phyloP scores from a whole-genome alignment of 1,284 basidiomycete genomes.

The Trichosporon asahii region DNA sequence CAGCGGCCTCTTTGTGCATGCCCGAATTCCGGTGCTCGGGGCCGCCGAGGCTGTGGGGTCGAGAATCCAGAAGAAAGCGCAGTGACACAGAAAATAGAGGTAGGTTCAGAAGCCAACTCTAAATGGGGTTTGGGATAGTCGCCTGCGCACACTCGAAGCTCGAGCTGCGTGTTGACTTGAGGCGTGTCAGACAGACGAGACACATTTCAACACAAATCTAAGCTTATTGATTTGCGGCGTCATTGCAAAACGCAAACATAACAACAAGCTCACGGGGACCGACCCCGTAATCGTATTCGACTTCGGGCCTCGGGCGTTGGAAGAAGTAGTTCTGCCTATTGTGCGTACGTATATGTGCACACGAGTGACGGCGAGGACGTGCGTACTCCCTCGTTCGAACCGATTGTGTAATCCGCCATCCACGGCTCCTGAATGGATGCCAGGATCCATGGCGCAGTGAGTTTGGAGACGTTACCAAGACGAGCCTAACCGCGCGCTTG shows the following conservation, averaged over 20 bases:
- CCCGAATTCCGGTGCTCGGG: not conserved
- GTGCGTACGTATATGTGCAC: not conserved
- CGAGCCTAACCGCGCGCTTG: not conserved
- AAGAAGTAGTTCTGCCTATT: not conserved
- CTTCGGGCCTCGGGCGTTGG: not conserved
- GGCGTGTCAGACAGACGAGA: not conserved
- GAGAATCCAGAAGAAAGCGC: not conserved
- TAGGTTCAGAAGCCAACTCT: slow-evolving; percentile 1
- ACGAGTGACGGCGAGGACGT: not conserved
- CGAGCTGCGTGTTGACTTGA: not conserved
- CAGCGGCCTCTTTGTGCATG: not conserved
- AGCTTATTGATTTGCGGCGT: not conserved
- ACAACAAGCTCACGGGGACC: slow-evolving; percentile 1
- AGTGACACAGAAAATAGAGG: not conserved
- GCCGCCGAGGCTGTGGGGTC: not conserved
- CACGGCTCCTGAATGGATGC: not conserved
- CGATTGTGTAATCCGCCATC: not conserved
- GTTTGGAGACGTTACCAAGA: not conserved
- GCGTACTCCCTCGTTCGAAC: not conserved
- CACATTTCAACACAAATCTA: not conserved
- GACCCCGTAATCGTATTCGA: slow-evolving; percentile 1
- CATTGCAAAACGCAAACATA: not conserved
- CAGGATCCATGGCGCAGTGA: not conserved
- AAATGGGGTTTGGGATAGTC: not conserved
- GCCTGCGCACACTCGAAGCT: not conserved